Conservation (phyloP, 768 basidiomycete species). For the Filobasidium floriforme region DNA sequence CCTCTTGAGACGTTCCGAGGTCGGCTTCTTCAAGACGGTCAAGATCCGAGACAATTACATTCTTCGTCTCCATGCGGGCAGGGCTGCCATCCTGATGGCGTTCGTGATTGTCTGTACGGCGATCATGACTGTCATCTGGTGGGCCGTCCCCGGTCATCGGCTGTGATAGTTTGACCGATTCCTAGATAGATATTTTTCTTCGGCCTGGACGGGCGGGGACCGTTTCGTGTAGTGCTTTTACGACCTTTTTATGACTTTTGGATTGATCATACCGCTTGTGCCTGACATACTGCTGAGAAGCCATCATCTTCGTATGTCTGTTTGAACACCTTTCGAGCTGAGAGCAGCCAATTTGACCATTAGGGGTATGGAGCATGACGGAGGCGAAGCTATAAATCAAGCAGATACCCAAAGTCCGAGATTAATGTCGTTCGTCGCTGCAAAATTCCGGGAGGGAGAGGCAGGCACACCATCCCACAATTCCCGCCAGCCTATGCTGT, state of each 20-base stretch:
- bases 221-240: neutral
- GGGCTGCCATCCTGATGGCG: conserved; percentile 75
- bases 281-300: neutral
- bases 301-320: neutral
- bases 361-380: no score
- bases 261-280: neutral
- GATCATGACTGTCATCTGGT: conserved; percentile 82
- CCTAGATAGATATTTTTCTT: neutral
- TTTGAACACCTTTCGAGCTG: no score
- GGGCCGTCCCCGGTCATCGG: conserved; percentile 89
- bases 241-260: conserved; percentile 4
- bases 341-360: no score
- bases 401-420: no score
- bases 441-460: no score
- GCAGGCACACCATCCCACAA: no score
- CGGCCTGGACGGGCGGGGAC: neutral
- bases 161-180: conserved; percentile 48
- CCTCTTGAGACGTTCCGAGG: conserved; percentile 87
- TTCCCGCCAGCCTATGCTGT: no score
- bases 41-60: conserved; percentile 90
- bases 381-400: no score
- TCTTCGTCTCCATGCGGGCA: conserved; percentile 74
- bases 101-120: conserved; percentile 59
- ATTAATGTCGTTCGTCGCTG: no score
- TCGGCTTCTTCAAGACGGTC: conserved; percentile 91